Conservation (phyloP, 169 alveolate species). For the Plasmodium sp. region DNA sequence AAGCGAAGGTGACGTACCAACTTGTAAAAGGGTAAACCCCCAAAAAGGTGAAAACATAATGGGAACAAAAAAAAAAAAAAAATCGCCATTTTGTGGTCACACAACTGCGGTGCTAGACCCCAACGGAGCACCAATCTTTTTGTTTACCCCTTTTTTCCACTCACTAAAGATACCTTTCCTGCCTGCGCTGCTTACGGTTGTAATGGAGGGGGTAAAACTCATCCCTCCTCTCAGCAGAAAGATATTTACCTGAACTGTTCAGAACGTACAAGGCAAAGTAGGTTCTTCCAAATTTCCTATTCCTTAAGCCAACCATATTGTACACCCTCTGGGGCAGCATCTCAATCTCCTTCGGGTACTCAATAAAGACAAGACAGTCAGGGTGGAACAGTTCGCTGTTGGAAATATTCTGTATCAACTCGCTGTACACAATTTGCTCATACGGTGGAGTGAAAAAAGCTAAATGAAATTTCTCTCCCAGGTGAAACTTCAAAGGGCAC, state of each 20-base stretch:
- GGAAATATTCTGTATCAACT: constrained; percentile 78
- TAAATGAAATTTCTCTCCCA: constrained; percentile 79
- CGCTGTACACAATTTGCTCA: constrained; percentile 83
- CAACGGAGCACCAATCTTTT: background rate
- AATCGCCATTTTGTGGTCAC: background rate
- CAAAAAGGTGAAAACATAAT: background rate
- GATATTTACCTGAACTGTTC: constrained; percentile 78
- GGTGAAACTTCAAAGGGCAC: constrained; percentile 79
- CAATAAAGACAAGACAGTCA: constrained; percentile 83
- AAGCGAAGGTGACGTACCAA: background rate
- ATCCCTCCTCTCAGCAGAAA: constrained; percentile 19
- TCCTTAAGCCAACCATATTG: constrained; percentile 81
- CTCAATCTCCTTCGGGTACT: constrained; percentile 84
- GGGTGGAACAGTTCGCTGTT: constrained; percentile 78
- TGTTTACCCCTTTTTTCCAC: background rate
- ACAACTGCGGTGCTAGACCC: background rate
- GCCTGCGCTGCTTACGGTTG: constrained; percentile 44
- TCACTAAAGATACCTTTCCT: constrained; percentile 24
- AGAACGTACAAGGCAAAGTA: constrained; percentile 81
- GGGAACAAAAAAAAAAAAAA: background rate
- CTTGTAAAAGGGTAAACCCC: background rate
- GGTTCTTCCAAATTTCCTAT: constrained; percentile 87
- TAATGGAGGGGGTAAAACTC: constrained; percentile 73
- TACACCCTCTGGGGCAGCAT: constrained; percentile 79
- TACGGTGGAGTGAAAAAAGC: constrained; percentile 87